Conservation (phyloP, 345 rosid species). For the Reutealis trisperma region DNA sequence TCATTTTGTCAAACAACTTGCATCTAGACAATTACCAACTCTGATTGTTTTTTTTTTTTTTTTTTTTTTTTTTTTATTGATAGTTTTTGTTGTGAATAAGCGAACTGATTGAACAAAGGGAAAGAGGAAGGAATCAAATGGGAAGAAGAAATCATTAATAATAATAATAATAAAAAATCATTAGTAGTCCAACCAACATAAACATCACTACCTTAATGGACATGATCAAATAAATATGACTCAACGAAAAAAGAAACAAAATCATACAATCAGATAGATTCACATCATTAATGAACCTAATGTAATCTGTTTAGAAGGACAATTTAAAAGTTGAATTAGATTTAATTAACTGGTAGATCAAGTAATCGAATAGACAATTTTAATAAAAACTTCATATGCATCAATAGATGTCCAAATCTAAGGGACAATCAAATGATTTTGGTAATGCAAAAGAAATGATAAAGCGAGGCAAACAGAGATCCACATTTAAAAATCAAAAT, state of each 20-base stretch:
- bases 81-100: too few relatives aligned
- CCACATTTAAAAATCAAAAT: background rate
- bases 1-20: too few relatives aligned
- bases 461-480: background rate
- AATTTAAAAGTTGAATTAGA: background rate
- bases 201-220: background rate
- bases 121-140: too few relatives aligned
- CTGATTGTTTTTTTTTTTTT: too few relatives aligned
- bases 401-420: conserved; percentile 7
- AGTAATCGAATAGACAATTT: background rate
- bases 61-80: too few relatives aligned
- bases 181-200: background rate
- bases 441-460: background rate
- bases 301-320: background rate
- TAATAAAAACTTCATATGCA: background rate
- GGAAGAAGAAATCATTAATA: too few relatives aligned
- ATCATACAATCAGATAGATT: conserved; percentile 1
- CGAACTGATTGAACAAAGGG: too few relatives aligned
- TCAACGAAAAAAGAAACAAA: background rate
- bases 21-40: too few relatives aligned
- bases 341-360: conserved; percentile 6
- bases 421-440: background rate
- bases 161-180: too few relatives aligned
- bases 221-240: background rate
- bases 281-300: background rate